These are phyloP conservation scores for Paragyromitra xinjiangensis DNA, from an alignment of 495 filamentous ascomycete species.

Conservation along the genomic window DNA sequence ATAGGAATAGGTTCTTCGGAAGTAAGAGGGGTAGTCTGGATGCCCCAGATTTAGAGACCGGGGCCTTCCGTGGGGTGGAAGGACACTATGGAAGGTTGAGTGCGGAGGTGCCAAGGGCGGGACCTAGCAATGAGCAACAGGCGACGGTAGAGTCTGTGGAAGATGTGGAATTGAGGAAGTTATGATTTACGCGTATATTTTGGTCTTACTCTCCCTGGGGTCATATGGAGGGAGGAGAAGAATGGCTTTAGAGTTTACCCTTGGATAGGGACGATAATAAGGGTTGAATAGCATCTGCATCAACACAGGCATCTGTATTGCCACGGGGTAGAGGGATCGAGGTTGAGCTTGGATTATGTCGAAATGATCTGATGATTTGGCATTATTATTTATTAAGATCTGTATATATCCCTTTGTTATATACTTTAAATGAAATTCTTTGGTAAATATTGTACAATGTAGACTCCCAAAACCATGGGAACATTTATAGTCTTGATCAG, in stretches of 20 bases:
- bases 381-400: neutral
- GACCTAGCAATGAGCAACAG: neutral
- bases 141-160: conserved; percentile 12
- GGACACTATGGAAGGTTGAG: conserved; percentile 11
- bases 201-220: neutral
- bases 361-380: neutral
- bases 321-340: neutral
- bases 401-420: conserved; percentile 2
- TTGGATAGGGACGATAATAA: conserved; percentile 1
- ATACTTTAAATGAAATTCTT: conserved; percentile 8
- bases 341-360: conserved; percentile 10
- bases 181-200: conserved; percentile 7
- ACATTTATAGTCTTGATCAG: neutral
- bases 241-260: neutral
- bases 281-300: neutral
- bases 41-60: conserved; percentile 34
- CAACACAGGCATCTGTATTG: neutral
- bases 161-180: conserved; percentile 6
- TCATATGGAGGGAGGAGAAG: neutral
- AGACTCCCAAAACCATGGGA: neutral
- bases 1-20: conserved; percentile 47
- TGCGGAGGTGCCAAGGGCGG: conserved; percentile 9
- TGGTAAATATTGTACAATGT: conserved; percentile 22
- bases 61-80: neutral
- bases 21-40: conserved; percentile 24